Evolutionary conservation across 352 stramenopile genomes (phyloP).

Genomic region (Peronospora farinosa): DNA sequence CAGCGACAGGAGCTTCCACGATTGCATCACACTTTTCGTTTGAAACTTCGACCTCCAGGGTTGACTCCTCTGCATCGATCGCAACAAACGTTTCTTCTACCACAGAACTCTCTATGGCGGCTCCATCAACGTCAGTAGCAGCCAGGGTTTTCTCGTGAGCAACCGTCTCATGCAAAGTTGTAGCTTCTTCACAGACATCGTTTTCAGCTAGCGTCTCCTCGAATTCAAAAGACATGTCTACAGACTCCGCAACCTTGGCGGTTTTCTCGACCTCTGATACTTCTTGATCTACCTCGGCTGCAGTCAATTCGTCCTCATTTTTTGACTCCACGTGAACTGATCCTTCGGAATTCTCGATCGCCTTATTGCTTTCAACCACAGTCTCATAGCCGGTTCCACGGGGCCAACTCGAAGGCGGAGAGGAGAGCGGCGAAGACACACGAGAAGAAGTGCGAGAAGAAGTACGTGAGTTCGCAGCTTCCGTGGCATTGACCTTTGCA

Average conservation of each 20-base stretch:
- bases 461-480: slow-evolving; percentile 12
- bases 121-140: neutral
- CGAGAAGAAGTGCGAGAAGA: slow-evolving; percentile 14
- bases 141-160: neutral
- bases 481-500: slow-evolving; percentile 14
- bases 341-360: slow-evolving; percentile 6
- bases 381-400: slow-evolving; percentile 13
- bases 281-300: slow-evolving; percentile 1
- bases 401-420: slow-evolving; percentile 3
- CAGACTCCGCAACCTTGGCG: neutral
- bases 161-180: neutral
- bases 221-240: neutral
- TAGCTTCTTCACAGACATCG: neutral
- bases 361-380: slow-evolving; percentile 13
- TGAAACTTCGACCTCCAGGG: neutral
- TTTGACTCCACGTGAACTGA: neutral
- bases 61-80: neutral
- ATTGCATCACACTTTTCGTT: neutral
- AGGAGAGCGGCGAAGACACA: slow-evolving; percentile 9
- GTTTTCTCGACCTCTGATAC: neutral
- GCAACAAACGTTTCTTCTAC: neutral
- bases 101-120: neutral
- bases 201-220: neutral
- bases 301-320: slow-evolving; percentile 4
- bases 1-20: slow-evolving; percentile 1